Conservation (phyloP, 2,329 filamentous ascomycete species). For the Monosporascus sp. region DNA sequence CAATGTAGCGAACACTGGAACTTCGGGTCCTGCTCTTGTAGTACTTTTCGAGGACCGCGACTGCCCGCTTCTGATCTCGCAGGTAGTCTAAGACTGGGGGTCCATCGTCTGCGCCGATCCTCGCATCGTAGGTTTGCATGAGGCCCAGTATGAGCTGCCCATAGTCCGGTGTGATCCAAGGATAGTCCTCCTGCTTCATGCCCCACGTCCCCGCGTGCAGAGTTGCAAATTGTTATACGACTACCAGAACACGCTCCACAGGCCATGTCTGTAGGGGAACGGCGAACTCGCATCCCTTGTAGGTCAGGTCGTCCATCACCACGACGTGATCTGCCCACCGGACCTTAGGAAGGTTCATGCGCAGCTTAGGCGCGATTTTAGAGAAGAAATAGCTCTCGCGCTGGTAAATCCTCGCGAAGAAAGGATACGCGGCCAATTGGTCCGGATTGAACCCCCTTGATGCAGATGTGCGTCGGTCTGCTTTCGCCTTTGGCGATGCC, state of each 20-base stretch:
- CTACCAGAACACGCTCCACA: conserved; percentile 14
- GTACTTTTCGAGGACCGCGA: conserved; percentile 25
- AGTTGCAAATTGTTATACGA: conserved; percentile 29
- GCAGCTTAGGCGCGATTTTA: conserved; percentile 15
- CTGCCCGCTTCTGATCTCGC: conserved; percentile 22
- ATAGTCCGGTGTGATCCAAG: conserved; percentile 25
- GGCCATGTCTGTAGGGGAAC: conserved; percentile 15
- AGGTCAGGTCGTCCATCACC: conserved; percentile 20
- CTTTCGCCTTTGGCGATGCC: conserved; percentile 1
- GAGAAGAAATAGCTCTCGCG: conserved; percentile 24
- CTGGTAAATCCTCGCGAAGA: conserved; percentile 19
- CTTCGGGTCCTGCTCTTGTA: conserved; percentile 23
- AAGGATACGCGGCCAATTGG: conserved; percentile 15
- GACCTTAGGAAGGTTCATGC: conserved; percentile 15
- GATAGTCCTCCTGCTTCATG: conserved; percentile 18
- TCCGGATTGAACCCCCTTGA: conserved; percentile 23
- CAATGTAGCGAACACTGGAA: conserved; percentile 30
- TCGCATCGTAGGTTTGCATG: conserved; percentile 19
- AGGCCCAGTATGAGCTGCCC: conserved; percentile 22
- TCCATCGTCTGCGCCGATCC: conserved; percentile 15
- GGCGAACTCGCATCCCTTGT: conserved; percentile 16
- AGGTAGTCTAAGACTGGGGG: conserved; percentile 22
- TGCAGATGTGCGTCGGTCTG: conserved; percentile 12
- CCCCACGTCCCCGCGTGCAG: conserved; percentile 27
- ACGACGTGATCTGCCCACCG: conserved; percentile 23